These are phyloP conservation scores for Acanthamoeba castellanii DNA, from an alignment of 208 protist species.

Conservation along the genomic window DNA sequence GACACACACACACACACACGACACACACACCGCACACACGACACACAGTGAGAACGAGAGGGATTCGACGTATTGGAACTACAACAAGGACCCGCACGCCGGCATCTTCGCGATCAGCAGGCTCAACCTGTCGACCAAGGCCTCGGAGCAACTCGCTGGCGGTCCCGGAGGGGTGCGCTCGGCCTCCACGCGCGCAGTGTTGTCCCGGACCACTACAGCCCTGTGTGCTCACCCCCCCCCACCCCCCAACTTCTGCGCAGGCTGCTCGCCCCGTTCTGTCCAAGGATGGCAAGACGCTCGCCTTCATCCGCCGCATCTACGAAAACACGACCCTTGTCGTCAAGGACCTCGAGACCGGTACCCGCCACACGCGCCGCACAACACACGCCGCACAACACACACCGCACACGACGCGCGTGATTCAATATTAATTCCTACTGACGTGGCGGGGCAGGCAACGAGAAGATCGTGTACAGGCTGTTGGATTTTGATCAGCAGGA, in stretches of 20 bases:
- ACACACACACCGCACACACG: background rate
- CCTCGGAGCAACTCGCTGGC: background rate
- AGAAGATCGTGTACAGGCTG: constrained; percentile 11
- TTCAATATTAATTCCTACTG: background rate
- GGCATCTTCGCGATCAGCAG: constrained; percentile 60
- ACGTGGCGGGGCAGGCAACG: background rate
- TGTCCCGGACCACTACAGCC: background rate
- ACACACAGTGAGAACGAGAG: constrained; percentile 2
- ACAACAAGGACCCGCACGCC: constrained; percentile 72
- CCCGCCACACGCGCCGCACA: background rate
- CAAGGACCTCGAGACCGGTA: constrained; percentile 5
- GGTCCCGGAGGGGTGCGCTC: background rate
- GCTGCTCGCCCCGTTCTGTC: constrained; percentile 56
- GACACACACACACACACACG: background rate
- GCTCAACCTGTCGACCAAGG: background rate
- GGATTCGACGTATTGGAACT: constrained; percentile 25
- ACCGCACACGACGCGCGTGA: background rate
- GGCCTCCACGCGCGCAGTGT: background rate
- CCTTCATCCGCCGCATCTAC: constrained; percentile 27
- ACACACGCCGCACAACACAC: background rate
- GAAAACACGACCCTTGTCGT: constrained; percentile 34
- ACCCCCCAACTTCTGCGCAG: background rate
- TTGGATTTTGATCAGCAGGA: constrained; percentile 48
- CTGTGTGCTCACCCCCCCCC: background rate
- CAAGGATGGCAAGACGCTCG: constrained; percentile 56